These are phyloP conservation scores for Desmodesmus armatus DNA, from an alignment of 139 green algal genomes.

Conservation along the genomic window DNA sequence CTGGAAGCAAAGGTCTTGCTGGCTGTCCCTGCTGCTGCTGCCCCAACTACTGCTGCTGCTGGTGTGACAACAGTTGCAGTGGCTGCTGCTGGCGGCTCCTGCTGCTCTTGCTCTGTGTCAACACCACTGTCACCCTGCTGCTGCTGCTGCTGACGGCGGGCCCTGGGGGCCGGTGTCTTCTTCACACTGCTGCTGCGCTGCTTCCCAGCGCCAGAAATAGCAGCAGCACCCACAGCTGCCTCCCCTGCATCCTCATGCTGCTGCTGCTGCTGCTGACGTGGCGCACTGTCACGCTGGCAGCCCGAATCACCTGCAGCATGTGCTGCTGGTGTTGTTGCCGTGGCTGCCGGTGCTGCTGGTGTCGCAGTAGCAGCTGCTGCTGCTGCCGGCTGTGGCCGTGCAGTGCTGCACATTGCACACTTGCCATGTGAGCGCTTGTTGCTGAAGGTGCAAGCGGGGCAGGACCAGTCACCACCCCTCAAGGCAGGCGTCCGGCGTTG, in stretches of 20 bases:
- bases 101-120: no score
- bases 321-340: background rate
- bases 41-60: no score
- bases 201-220: no score
- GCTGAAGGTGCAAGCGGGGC: background rate
- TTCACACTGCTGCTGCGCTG: no score
- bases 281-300: no score
- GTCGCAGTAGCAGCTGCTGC: background rate
- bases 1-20: no score
- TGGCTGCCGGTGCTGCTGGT: background rate
- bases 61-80: no score
- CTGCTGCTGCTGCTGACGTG: conserved; percentile 2
- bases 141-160: background rate
- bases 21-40: no score
- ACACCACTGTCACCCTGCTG: no score
- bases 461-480: background rate
- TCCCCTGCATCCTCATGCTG: background rate
- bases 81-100: no score
- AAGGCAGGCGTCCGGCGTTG: background rate
- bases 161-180: no score
- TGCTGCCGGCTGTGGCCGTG: background rate
- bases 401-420: background rate
- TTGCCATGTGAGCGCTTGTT: background rate
- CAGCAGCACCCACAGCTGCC: no score
- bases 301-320: background rate